Evolutionary conservation across 1,284 basidiomycete species (phyloP), one percentile per base, ranked within the genome.

Genomic region (Papiliotrema nemorosa): DNA sequence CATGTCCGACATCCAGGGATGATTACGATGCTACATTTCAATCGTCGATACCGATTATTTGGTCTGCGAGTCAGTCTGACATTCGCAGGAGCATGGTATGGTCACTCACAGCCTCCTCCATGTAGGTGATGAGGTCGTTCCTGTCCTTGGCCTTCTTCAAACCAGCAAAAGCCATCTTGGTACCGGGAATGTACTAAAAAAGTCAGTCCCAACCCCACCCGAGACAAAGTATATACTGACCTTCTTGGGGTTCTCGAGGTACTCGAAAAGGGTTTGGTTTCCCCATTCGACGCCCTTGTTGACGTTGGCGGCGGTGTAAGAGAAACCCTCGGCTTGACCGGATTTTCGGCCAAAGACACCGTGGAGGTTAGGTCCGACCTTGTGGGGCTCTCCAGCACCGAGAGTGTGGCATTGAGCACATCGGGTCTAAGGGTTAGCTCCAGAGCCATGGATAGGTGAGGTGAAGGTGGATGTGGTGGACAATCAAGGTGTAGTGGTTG

Each of bases 381-480:
- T 70, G 69, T 75, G 62, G 54, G 72, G 60, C 55, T 87, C 93
- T 60, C 89, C 88, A 63, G 82, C 79, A 63, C 81, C 89, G 64
- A 89, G 77, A 62, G 91, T 97, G 78, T 98, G 94, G 81, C 94
- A 98, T 77, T 97, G 92, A 53, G 90, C 90, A 73, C 94, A 98
- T 61, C 93, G 90, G 64, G 90, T 94, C 83, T 75, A 54, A 44
- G 34, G 29, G 40, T 22, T 0, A 45, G 29, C 21, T 21, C 21
- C 24, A 31, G 25, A n/a, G 16, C 25, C 16, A 38, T 31, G 46
- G 41, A n/a, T 6, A 37, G n/a, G 9, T 34, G 10, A n/a, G 31
- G 31, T n/a, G n/a, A n/a, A n/a, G n/a, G n/a, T n/a, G n/a, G n/a
- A n/a, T n/a, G n/a, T n/a, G n/a, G n/a, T n/a, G n/a, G n/a, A n/a